Evolutionary conservation across 177 flowering plant species (phyloP), one percentile per base, ranked within the genome.

Genomic region (Vitis hybrid): DNA sequence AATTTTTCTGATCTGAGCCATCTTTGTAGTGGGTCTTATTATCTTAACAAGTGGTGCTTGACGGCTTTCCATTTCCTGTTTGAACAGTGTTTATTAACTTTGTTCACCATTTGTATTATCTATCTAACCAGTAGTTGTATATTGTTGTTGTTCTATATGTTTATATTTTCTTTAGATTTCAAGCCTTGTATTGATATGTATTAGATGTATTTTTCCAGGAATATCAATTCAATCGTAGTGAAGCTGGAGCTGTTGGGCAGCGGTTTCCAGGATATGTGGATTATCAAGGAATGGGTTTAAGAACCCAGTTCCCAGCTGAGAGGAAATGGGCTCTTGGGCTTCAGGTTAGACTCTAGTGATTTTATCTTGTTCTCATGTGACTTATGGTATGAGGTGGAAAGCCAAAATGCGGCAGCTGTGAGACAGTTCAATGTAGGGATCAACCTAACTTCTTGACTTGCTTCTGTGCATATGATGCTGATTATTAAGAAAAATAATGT

Each of bases 251-350:
- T 59, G 58, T 67, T 60, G 84, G 76, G 10, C 81, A 76, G 29
- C 80, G 79, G 58, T 51, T 79, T 69, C 80, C 91, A 26, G 91
- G 85, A 62, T 83, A 79, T 69, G 80, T 75, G 80, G 94, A 88
- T 69, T 83, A 77, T 66, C 90, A 77, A 62, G 89, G 82, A 31
- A 70, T 75, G 45, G 82, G 84, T 64, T 62, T 79, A 19, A 86
- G 85, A 64, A 66, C 85, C 16, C 92, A 83, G 53, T 74, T 75
- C 52, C 81, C 83, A 11, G 80, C 68, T 60, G 90, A 87, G 51
- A 86, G 87, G 70, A 89, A 86, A 82, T 92, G 97, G 97, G 86
- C 87, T 60, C 91, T 90, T 76, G 97, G 97, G 52, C 85, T 93
- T 73, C 97, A 93, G 98, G 98, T 92, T 55, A 19, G 51, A 56